Conservation (phyloP, 768 basidiomycete species). For the Lactarius psammicola region DNA sequence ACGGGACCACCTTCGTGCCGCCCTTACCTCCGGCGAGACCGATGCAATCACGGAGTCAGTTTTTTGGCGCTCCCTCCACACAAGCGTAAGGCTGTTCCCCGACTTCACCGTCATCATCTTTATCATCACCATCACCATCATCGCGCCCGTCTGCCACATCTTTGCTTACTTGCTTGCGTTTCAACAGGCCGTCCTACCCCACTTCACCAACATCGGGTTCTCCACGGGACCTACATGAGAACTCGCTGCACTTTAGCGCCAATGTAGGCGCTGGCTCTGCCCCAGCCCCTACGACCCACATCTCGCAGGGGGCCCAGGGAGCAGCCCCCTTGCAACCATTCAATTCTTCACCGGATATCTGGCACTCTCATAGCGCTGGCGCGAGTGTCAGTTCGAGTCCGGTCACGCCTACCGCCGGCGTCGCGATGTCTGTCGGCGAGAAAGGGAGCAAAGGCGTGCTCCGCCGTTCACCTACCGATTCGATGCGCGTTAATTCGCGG, state of each 20-base stretch:
- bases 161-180: conserved; percentile 6
- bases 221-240: conserved; percentile 11
- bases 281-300: conserved; percentile 8
- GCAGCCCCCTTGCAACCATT: conserved; percentile 2
- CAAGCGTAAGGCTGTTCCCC: conserved; percentile 15
- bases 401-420: background rate
- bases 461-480: conserved; percentile 22
- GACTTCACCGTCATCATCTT: background rate
- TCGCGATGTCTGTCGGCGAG: conserved; percentile 2
- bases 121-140: background rate
- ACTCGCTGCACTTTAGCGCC: conserved; percentile 3
- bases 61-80: background rate
- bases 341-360: conserved; percentile 14
- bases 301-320: background rate
- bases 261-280: conserved; percentile 7
- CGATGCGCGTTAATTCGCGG: conserved; percentile 14
- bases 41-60: conserved; percentile 5
- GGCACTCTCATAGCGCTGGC: conserved; percentile 11
- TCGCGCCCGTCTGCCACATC: background rate
- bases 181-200: conserved; percentile 9
- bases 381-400: conserved; percentile 8
- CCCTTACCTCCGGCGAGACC: conserved; percentile 9
- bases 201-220: conserved; percentile 13
- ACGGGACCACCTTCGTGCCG: conserved; percentile 12
- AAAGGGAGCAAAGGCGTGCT: conserved; percentile 7